Base-by-base conservation (phyloP, 108 stramenopile species). In the Mayamaea pseudoterrestris region DNA sequence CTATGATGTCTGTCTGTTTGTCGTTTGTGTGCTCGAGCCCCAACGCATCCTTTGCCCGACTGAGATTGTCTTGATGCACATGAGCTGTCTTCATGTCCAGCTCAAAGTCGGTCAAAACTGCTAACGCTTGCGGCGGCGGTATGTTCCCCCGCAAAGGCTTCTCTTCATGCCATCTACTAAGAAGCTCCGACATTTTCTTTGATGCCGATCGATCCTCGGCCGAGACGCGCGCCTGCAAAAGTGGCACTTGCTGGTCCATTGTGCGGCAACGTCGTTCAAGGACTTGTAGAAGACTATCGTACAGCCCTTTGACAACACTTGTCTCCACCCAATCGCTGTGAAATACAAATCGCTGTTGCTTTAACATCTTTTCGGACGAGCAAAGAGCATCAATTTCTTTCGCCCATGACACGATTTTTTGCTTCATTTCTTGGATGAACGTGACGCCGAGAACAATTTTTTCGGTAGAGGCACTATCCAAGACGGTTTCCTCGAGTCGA, bases 381-480 rank as follows among this genome's bases (percentile, higher is more conserved):
- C 53, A 54, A 0, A 98, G 68, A 12, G 56, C 61, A 11, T 71
- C 73, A 2, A 91, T 47, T 42, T 86, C 67, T 53, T 74, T 68
- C 1, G 49, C 55, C 80, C 83, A 85, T 6, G 61, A 35, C 8
- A 47, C 52, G 30, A 70, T 32, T 27, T 69, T 68, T 18, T 70
- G 71, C 21, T 78, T 82, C 57, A 82, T 74, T 62, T 95, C 91
- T 61, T 90, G 84, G 18, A 98, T 55, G 52, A 83, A 94, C 24
- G 91, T 89, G 3, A 98, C 92, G 5, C 90, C 92, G 18, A 79
- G 63, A 34, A 98, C 91, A 48, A 94, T 90, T 37, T 93, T 91
- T 42, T 60, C 76, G 1, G 95, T 96, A 17, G 76, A 41, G 11
- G 79, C 72, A 3, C 71, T 73, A 40, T 94, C 93, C 22, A 96